A percentile compares a stretch with the other conserved stretches of the same genome.
Evolutionary conservation across 768 basidiomycete genomes (phyloP).

Genomic region (Leccinum disarticulatum): DNA sequence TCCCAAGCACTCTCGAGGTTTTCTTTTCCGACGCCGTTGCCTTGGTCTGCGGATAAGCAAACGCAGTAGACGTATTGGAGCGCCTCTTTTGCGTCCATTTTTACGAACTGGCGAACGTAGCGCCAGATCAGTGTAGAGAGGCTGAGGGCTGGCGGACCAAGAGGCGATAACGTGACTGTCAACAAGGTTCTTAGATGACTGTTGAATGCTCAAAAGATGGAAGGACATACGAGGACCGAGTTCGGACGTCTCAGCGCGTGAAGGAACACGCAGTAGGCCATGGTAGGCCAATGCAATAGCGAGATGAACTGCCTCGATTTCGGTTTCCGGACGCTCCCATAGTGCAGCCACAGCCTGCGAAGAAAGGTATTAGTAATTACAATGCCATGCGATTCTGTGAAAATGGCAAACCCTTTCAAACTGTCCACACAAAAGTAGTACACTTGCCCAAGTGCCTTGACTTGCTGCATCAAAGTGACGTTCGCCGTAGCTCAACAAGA

Average conservation of each 20-base stretch:
- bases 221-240: slow-evolving; percentile 69
- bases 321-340: slow-evolving; percentile 82
- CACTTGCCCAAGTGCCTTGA: slow-evolving; percentile 75
- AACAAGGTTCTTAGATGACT: neutral
- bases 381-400: neutral
- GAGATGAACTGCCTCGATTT: slow-evolving; percentile 92
- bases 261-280: slow-evolving; percentile 83
- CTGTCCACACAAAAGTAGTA: slow-evolving; percentile 88
- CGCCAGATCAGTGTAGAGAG: slow-evolving; percentile 87
- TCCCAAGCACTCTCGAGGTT: slow-evolving; percentile 84
- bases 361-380: slow-evolving; percentile 1
- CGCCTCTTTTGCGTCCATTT: slow-evolving; percentile 90
- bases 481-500: slow-evolving; percentile 74
- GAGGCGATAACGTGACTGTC: slow-evolving; percentile 69
- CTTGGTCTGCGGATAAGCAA: slow-evolving; percentile 72
- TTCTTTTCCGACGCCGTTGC: slow-evolving; percentile 71
- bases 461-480: slow-evolving; percentile 73
- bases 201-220: neutral
- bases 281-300: slow-evolving; percentile 92
- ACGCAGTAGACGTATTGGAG: slow-evolving; percentile 93
- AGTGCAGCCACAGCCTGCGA: slow-evolving; percentile 84
- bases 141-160: slow-evolving; percentile 69
- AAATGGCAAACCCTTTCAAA: slow-evolving; percentile 76
- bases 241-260: slow-evolving; percentile 79
- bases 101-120: slow-evolving; percentile 89